A percentile compares a stretch with the other conserved stretches of the same genome.
Conservation (phyloP, 2,329 filamentous ascomycete species). For the Pleomassaria siparia region DNA sequence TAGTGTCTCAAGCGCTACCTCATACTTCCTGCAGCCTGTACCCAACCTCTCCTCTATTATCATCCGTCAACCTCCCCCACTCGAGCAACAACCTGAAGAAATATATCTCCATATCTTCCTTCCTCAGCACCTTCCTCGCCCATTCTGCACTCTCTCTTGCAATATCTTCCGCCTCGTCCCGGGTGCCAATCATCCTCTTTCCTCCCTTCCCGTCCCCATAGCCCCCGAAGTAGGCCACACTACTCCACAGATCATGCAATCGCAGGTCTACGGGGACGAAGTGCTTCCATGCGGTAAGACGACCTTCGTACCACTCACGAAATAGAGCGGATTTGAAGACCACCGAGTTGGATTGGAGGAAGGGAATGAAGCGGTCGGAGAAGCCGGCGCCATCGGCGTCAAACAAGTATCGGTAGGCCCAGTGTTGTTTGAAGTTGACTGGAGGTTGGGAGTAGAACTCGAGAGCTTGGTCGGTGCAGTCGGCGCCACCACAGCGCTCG, state of each 20-base stretch:
- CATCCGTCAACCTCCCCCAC: slow-evolving; percentile 53
- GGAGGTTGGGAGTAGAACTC: slow-evolving; percentile 54
- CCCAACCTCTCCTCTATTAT: slow-evolving; percentile 37
- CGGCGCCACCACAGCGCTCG: slow-evolving; percentile 55
- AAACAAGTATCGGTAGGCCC: slow-evolving; percentile 70
- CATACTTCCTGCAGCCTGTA: slow-evolving; percentile 24
- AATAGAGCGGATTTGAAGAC: slow-evolving; percentile 74
- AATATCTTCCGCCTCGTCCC: slow-evolving; percentile 35
- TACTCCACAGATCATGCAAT: slow-evolving; percentile 72
- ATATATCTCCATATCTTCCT: slow-evolving; percentile 74
- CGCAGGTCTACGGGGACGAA: slow-evolving; percentile 77
- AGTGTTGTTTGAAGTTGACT: slow-evolving; percentile 59
- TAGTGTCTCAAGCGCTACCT: background rate
- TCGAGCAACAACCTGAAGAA: slow-evolving; percentile 76
- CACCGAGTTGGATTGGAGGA: slow-evolving; percentile 66
- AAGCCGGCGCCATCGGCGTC: slow-evolving; percentile 70
- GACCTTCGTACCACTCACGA: slow-evolving; percentile 76
- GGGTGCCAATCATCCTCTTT: slow-evolving; percentile 26
- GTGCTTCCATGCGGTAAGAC: slow-evolving; percentile 75
- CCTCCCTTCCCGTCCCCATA: slow-evolving; percentile 27
- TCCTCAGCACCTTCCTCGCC: slow-evolving; percentile 39
- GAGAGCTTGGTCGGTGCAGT: slow-evolving; percentile 55
- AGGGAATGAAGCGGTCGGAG: slow-evolving; percentile 65
- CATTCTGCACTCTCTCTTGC: slow-evolving; percentile 35
- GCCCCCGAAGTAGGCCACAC: slow-evolving; percentile 67